A percentile compares a stretch with the other conserved stretches of the same genome.
Conservation (phyloP, 2,329 filamentous ascomycete species). For the Sarocladium oryzae region DNA sequence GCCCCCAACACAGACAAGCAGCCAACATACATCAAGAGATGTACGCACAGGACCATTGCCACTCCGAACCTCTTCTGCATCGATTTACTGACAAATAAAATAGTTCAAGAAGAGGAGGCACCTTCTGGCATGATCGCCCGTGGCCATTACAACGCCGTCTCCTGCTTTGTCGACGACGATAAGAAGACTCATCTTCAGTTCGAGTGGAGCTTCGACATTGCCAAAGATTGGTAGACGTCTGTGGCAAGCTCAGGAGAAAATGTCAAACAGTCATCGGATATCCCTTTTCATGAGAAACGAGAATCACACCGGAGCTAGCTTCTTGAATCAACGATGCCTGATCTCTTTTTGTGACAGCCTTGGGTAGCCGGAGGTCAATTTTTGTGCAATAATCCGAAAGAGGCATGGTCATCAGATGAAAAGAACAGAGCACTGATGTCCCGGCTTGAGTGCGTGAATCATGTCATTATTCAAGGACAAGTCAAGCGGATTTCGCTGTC, state of each 20-base stretch:
- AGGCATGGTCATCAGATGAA: background rate
- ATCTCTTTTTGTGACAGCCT: no score
- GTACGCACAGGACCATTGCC: conserved; percentile 47
- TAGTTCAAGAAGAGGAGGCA: conserved; percentile 87
- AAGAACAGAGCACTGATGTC: background rate
- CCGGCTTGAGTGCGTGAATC: background rate
- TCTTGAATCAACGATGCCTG: background rate
- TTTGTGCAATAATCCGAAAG: background rate
- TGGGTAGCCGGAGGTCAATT: no score
- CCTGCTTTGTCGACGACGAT: conserved; percentile 93
- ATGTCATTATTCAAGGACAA: background rate
- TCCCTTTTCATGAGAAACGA: conserved; percentile 16
- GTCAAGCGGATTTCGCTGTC: background rate
- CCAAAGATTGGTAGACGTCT: conserved; percentile 96
- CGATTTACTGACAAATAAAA: conserved; percentile 10
- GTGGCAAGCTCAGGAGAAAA: no score
- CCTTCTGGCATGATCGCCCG: conserved; percentile 85
- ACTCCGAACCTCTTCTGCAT: background rate
- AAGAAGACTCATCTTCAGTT: conserved; percentile 85
- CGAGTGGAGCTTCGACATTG: conserved; percentile 93
- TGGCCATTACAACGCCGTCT: conserved; percentile 83
- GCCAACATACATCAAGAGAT: conserved; percentile 81
- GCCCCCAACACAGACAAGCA: conserved; percentile 87
- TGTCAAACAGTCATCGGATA: no score
- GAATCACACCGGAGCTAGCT: conserved; percentile 10